These are phyloP conservation scores for Backusella psychrophila DNA, from an alignment of 192 early-diverging fungal genomes.

Conservation along the genomic window DNA sequence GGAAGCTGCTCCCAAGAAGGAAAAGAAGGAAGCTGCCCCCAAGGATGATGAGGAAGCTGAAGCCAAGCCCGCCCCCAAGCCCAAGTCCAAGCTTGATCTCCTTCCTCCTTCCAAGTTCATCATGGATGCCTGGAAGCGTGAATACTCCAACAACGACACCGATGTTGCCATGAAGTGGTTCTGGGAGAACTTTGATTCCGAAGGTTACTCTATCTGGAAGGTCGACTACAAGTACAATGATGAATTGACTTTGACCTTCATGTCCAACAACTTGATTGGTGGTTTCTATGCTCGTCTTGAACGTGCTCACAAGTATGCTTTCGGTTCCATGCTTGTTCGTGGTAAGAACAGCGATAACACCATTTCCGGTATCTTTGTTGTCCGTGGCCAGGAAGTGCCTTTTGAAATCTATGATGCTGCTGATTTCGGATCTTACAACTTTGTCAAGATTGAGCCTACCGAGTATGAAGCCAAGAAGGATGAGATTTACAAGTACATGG, in stretches of 20 bases:
- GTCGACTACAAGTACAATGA: conserved; percentile 96
- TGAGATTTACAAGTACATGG: conserved; percentile 59
- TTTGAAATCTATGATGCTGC: conserved; percentile 73
- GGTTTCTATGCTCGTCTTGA: conserved; percentile 94
- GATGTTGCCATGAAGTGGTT: conserved; percentile 89
- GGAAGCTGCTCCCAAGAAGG: conserved; percentile 39
- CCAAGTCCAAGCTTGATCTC: conserved; percentile 87
- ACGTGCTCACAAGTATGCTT: conserved; percentile 91
- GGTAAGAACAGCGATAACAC: conserved; percentile 84
- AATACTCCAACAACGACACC: conserved; percentile 97
- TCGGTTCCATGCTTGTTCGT: conserved; percentile 80
- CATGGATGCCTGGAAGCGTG: conserved; percentile 94
- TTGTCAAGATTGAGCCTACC: conserved; percentile 68
- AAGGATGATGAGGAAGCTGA: conserved; percentile 50
- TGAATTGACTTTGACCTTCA: conserved; percentile 85
- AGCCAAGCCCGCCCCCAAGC: conserved; percentile 77
- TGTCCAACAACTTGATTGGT: conserved; percentile 93
- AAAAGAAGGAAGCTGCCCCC: conserved; percentile 48
- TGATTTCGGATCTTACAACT: conserved; percentile 87
- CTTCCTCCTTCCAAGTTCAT: conserved; percentile 80
- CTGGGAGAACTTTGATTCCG: conserved; percentile 86
- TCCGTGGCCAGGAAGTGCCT: conserved; percentile 84
- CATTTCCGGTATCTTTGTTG: conserved; percentile 93
- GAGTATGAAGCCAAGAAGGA: conserved; percentile 56
- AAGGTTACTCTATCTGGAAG: conserved; percentile 91